Base-by-base conservation (phyloP, 129 eudicot species). In the Heracleum sosnowskyi region DNA sequence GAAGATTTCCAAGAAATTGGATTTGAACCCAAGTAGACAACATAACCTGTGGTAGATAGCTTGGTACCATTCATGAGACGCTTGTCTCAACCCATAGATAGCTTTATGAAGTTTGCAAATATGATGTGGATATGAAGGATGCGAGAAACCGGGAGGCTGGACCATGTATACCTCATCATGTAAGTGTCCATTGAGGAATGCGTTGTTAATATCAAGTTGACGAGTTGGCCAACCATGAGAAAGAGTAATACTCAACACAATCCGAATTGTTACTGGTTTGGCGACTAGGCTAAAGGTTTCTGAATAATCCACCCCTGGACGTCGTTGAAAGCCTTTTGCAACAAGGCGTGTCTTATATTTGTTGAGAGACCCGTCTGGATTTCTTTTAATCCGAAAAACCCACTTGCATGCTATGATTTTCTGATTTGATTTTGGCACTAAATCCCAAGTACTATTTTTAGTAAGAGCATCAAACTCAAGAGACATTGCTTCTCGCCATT, bases 191-290 rank as follows among this genome's bases (percentile, higher is more conserved):
- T 79, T 74, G 37, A 79, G 73, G 11, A 79, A 70, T 13, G 82
- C 77, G 41, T 79, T 79, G n/a, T 69, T 69, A 11, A 75, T 74
- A 42, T 75, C 80, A 46, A 75, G 77, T 36, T 79, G 82, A 39
- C 57, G 64, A 2, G 69, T 12, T 20, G 26, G 4, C 83, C 79
- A 81, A 10, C 33, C 31, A 36, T 35, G 17, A 17, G 41, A 33
- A 15, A 64, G 31, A 11, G 63, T 68, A 2, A 81, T 11, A 7
- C 73, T 18, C 7, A 81, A 69, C 1, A 81, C 57, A 28, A 26
- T 13, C 15, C 69, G 62, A 49, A 81, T 62, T 18, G 79, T 81
- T 15, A n/a, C 74, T 26, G 76, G 75, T 69, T 79, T 79, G 29
- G 53, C 66, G 10, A 78, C 81, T 2, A 44, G 81, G 13, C 75